phyloP scores from a whole-genome alignment of 2,329 filamentous ascomycete genomes.

The Beauveria sp. region DNA sequence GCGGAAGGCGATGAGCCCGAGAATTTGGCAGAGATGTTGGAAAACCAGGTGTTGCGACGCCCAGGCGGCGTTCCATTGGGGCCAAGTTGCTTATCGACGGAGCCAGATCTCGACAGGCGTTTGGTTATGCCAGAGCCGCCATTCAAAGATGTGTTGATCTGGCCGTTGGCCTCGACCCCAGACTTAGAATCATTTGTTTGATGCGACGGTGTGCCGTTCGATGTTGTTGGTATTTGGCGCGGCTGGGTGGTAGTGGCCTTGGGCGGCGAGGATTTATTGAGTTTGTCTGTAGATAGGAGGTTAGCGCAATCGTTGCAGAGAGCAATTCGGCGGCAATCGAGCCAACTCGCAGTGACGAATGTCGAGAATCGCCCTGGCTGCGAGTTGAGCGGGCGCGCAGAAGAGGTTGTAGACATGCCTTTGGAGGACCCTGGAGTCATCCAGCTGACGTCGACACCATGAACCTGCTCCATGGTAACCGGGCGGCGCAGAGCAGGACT shows the following conservation, averaged over 20 bases:
- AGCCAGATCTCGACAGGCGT: conserved; percentile 26
- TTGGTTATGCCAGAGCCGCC: conserved; percentile 18
- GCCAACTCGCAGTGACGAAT: background rate
- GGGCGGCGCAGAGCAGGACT: background rate
- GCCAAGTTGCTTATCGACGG: conserved; percentile 25
- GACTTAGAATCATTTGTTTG: conserved; percentile 16
- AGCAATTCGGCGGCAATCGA: background rate
- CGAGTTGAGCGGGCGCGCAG: background rate
- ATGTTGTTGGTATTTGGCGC: conserved; percentile 24
- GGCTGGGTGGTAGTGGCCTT: conserved; percentile 23
- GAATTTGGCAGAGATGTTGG: conserved; percentile 88
- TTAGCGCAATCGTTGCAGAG: background rate
- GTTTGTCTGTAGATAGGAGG: conserved; percentile 21
- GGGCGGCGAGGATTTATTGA: conserved; percentile 22
- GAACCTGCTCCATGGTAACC: conserved; percentile 63
- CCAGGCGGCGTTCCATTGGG: conserved; percentile 30
- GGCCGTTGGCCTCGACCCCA: conserved; percentile 14
- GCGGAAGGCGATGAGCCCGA: conserved; percentile 45
- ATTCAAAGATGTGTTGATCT: conserved; percentile 17
- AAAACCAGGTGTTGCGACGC: conserved; percentile 81
- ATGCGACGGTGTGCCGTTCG: conserved; percentile 14
- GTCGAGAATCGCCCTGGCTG: background rate
- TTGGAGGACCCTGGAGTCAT: conserved; percentile 73
- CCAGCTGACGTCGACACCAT: conserved; percentile 84
- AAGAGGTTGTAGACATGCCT: conserved; percentile 47